phyloP scores from a whole-genome alignment of 2,329 filamentous ascomycete species.

The Ceratocystis smalleyi region DNA sequence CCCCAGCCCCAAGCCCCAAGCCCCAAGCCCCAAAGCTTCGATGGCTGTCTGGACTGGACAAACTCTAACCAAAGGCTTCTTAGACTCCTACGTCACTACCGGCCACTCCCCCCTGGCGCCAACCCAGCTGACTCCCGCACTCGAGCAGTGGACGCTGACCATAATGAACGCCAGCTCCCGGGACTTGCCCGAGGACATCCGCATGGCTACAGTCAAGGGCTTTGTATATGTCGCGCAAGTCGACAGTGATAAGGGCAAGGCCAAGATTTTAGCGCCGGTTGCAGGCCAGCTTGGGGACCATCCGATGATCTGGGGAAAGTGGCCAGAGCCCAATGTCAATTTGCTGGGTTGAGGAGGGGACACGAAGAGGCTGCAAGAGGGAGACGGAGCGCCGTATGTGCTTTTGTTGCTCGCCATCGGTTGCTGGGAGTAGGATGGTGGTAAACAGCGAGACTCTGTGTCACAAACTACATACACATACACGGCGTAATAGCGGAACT shows the following conservation, averaged over 20 bases:
- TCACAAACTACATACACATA: neutral
- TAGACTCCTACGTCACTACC: slow-evolving; percentile 23
- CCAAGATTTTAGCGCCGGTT: slow-evolving; percentile 71
- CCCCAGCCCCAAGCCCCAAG: neutral
- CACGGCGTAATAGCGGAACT: neutral
- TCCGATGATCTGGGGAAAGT: slow-evolving; percentile 69
- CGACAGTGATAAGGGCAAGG: slow-evolving; percentile 64
- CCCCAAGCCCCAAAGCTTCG: too few species aligned
- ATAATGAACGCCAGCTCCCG: slow-evolving; percentile 62
- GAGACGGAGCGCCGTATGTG: neutral
- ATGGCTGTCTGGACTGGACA: neutral
- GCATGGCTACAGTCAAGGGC: slow-evolving; percentile 72
- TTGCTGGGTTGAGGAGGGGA: slow-evolving; percentile 38
- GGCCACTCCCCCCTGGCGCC: slow-evolving; percentile 39
- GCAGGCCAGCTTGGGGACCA: slow-evolving; percentile 64
- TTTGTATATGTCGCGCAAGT: slow-evolving; percentile 89
- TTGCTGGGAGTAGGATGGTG: neutral
- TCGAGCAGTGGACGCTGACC: slow-evolving; percentile 71
- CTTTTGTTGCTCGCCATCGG: neutral
- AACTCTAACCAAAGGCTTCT: slow-evolving; percentile 13
- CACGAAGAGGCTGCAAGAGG: neutral
- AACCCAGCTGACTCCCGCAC: slow-evolving; percentile 46
- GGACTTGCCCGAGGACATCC: slow-evolving; percentile 55
- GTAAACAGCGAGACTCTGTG: neutral
- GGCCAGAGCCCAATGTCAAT: slow-evolving; percentile 73